Percentiles rank a stretch among this genome's conserved stretches.
phyloP scores from a whole-genome alignment of 148 eudicot species.

The Cornus suecica region DNA sequence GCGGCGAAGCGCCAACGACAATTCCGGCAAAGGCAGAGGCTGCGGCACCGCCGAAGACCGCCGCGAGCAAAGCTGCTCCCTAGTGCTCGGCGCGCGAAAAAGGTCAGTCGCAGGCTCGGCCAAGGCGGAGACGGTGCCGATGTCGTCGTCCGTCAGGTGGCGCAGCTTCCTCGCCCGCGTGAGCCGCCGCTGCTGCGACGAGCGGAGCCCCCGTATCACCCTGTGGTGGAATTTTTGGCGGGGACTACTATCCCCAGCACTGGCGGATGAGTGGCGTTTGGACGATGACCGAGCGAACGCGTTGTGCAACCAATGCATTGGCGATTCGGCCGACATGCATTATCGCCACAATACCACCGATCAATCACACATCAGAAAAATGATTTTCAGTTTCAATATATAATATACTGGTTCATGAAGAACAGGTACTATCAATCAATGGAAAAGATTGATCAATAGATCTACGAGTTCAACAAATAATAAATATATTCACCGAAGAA shows the following conservation, averaged over 20 bases:
- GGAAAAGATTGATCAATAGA: no score
- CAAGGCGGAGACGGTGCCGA: background rate
- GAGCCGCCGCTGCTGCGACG: constrained; percentile 24
- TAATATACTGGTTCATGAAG: no score
- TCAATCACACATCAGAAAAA: no score
- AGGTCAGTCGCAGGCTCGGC: background rate
- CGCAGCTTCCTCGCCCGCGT: constrained; percentile 42
- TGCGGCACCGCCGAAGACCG: constrained; percentile 29
- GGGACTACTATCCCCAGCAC: no score
- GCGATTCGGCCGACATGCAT: constrained; percentile 12
- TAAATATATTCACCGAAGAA: no score
- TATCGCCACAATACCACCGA: no score
- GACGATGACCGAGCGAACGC: constrained; percentile 22
- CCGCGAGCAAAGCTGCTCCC: background rate
- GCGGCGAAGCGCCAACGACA: constrained; percentile 17
- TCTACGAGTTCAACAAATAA: no score
- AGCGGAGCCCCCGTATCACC: background rate
- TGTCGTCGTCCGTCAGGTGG: constrained; percentile 27
- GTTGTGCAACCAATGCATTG: constrained; percentile 48
- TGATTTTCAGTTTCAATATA: no score
- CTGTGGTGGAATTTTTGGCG: background rate
- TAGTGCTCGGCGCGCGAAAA: constrained; percentile 2
- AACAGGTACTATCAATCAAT: no score
- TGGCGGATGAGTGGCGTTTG: constrained; percentile 15
- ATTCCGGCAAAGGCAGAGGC: constrained; percentile 62